These are phyloP conservation scores for Tagetes patula DNA, from an alignment of 129 eudicot species.

Conservation along the genomic window DNA sequence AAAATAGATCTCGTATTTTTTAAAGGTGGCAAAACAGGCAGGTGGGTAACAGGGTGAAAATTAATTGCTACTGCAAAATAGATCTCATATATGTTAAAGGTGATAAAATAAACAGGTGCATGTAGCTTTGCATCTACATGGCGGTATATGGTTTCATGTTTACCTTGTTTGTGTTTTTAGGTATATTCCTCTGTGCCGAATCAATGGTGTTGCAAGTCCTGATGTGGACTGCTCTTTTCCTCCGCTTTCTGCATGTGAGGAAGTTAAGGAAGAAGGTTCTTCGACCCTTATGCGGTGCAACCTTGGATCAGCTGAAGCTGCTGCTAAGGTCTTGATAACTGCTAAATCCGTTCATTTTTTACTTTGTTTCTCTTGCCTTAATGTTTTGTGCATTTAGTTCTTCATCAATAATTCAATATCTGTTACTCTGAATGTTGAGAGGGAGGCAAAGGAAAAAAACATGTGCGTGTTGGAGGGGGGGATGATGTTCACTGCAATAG, in stretches of 20 bases:
- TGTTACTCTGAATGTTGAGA: background rate
- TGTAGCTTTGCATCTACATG: background rate
- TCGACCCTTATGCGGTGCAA: slow-evolving; percentile 59
- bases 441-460: background rate
- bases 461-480: background rate
- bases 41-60: background rate
- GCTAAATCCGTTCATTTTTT: background rate
- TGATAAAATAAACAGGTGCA: background rate
- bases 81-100: background rate
- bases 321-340: slow-evolving; percentile 63
- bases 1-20: background rate
- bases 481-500: background rate
- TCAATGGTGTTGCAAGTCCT: slow-evolving; percentile 40
- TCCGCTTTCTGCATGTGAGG: slow-evolving; percentile 54
- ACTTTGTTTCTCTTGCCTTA: background rate
- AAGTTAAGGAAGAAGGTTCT: slow-evolving; percentile 56
- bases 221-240: slow-evolving; percentile 52
- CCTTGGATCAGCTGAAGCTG: slow-evolving; percentile 71
- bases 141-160: background rate
- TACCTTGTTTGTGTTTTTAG: slow-evolving; percentile 39
- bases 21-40: background rate
- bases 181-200: slow-evolving; percentile 73
- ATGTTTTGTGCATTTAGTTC: background rate
- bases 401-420: background rate
- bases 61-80: background rate